A percentile compares a stretch with the other conserved stretches of the same genome.
These are phyloP conservation scores for Lichtheimia ramosa DNA, from an alignment of 371 early-diverging fungal genomes.

Conservation along the genomic window DNA sequence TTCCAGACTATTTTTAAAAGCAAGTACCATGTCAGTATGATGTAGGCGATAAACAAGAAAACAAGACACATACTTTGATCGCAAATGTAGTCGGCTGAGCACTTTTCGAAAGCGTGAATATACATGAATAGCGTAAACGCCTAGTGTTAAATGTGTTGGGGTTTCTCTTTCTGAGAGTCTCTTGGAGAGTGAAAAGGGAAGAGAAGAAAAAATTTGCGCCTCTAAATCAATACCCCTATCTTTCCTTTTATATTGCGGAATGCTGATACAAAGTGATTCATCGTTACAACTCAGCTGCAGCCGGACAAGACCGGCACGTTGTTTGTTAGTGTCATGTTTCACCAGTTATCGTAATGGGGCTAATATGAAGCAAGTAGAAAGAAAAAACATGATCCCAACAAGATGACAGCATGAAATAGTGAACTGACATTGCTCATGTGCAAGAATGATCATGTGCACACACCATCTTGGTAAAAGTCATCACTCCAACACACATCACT, in stretches of 20 bases:
- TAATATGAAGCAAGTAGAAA: background rate
- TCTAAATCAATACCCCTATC: background rate
- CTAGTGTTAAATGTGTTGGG: background rate
- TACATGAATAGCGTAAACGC: slow-evolving; percentile 60
- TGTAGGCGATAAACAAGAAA: background rate
- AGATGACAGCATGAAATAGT: no score
- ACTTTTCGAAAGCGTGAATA: slow-evolving; percentile 79
- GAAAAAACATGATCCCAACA: no score
- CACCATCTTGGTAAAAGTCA: no score
- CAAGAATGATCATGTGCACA: no score
- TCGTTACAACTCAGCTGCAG: background rate
- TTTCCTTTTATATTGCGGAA: slow-evolving; percentile 2
- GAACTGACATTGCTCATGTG: no score
- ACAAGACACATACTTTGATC: slow-evolving; percentile 63
- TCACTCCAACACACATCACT: no score
- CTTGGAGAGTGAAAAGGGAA: slow-evolving; percentile 4
- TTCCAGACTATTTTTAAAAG: slow-evolving; percentile 55
- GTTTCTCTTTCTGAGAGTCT: background rate
- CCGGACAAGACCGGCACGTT: background rate
- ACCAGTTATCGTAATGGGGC: background rate
- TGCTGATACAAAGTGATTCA: slow-evolving; percentile 6
- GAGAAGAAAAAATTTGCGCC: background rate
- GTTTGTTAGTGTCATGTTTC: background rate
- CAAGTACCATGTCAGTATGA: background rate
- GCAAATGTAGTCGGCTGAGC: slow-evolving; percentile 82